Evolutionary conservation across 2,329 filamentous ascomycete species (phyloP), one percentile per base, ranked within the genome.

Genomic region (Coniochaeta hoffmannii): DNA sequence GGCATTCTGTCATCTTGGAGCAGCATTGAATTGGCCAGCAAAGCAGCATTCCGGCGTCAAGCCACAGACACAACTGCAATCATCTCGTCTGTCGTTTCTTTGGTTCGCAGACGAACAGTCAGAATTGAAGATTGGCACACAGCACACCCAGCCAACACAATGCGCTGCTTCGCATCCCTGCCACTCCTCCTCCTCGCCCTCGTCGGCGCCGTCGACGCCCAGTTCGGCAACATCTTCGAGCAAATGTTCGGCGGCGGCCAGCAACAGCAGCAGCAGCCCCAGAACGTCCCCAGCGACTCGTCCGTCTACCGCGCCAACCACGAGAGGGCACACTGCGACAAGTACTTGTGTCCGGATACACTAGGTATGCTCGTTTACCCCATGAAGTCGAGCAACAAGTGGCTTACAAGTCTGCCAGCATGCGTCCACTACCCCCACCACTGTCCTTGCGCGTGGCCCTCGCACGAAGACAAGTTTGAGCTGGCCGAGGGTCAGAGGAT

Each of bases 391-490:
- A 19, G 55, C 1, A 50, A 30, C 14, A n/a, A n/a, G n/a, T n/a
- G 17, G 28, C 50, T 50, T 26, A 41, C 51, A 41, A 22, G n/a
- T 6, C 36, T 14, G n/a, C n/a, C 54, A 74, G 89, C 92, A 34
- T 99, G 94, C 75, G 94, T 99, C 7, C 87, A 95, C 69, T 94
- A 96, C 74, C 92, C 94, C 1, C 93, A 97, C 70, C 94, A 99
- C 73, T 99, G 94, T 72, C 94, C 94, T 28, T 99, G 94, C 73
- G 80, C 90, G 1, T 96, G 88, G 75, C 85, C 88, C 1, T 73
- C 77, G 9, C 76, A 88, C 59, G 86, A 93, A 66, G 89, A 93
- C 62, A 94, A 94, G 67, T 82, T 90, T 60, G 89, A 88, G 70
- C 65, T 86, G 30, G 82, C 78, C 5, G 87, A 92, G 4, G 89